Conservation (phyloP, 1,139 yeast genomes). For the Geotrichum citri-aurantii region DNA sequence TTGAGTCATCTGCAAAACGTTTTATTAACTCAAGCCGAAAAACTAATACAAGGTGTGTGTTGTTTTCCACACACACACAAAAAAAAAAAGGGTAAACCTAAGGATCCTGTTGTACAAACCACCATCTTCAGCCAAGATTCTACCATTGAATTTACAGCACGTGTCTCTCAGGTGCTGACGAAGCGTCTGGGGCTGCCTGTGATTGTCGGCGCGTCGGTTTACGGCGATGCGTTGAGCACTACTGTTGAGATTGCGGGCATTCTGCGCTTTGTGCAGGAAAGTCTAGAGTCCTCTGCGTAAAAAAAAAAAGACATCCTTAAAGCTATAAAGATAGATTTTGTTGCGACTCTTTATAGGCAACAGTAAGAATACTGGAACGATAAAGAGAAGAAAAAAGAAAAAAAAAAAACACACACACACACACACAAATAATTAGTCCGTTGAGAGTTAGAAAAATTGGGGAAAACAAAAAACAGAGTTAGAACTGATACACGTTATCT, state of each 20-base stretch:
- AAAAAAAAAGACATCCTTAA: background rate
- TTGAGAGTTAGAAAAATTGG: background rate
- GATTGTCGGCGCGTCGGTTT: conserved; percentile 15
- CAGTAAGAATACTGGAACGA: background rate
- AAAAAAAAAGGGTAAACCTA: conserved; percentile 2
- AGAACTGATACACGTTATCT: background rate
- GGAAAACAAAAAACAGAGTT: background rate
- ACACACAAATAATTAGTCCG: too few relatives aligned
- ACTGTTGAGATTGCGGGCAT: conserved; percentile 6
- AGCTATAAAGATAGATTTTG: too few relatives aligned
- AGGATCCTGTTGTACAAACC: conserved; percentile 12
- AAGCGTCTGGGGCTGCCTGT: conserved; percentile 7
- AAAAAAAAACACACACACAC: too few relatives aligned
- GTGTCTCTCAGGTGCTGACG: conserved; percentile 12
- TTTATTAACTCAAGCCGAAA: too few relatives aligned
- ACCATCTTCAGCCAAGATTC: conserved; percentile 10
- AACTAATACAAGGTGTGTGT: background rate
- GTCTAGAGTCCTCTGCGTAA: background rate
- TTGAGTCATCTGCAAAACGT: background rate
- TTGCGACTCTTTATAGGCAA: too few relatives aligned
- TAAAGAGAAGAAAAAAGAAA: too few relatives aligned
- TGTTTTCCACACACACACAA: too few relatives aligned
- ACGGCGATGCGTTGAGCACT: conserved; percentile 2
- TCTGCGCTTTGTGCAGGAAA: conserved; percentile 10
- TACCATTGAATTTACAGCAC: conserved; percentile 13